Evolutionary conservation across 2,329 filamentous ascomycete genomes (phyloP).

Genomic region (Trichoderma citrinoviride): DNA sequence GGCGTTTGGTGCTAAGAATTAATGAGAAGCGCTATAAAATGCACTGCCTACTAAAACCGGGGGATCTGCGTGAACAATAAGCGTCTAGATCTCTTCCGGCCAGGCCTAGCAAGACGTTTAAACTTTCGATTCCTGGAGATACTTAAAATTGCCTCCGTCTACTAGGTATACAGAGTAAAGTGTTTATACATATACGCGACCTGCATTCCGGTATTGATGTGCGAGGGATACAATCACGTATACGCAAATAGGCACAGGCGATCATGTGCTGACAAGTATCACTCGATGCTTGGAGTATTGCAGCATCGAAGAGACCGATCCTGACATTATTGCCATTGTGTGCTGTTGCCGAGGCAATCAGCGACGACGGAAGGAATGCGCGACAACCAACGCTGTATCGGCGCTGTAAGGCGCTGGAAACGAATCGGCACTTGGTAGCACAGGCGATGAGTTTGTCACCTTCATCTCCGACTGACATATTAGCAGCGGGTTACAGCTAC

Average conservation of each 20-base stretch:
- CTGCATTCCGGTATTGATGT: no score
- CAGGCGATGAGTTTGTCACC: neutral
- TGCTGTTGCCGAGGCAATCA: neutral
- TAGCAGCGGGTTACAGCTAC: no score
- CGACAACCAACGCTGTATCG: neutral
- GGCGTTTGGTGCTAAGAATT: no score
- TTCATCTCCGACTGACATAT: neutral
- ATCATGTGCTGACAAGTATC: no score
- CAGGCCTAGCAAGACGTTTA: no score
- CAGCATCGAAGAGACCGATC: neutral
- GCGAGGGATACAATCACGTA: no score
- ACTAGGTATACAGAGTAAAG: no score
- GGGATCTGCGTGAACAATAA: constrained; percentile 13
- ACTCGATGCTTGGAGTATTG: no score
- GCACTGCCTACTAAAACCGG: neutral
- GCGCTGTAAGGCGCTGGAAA: neutral
- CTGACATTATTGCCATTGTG: neutral
- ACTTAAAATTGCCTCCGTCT: no score
- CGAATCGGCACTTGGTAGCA: neutral
- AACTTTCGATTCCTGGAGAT: no score
- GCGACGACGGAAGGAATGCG: neutral
- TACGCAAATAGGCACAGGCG: no score
- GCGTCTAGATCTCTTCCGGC: constrained; percentile 8
- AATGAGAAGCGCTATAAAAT: neutral
- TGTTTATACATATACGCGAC: no score